Evolutionary conservation across 331 rosid species (phyloP).

Genomic region (Quercus tomentella): DNA sequence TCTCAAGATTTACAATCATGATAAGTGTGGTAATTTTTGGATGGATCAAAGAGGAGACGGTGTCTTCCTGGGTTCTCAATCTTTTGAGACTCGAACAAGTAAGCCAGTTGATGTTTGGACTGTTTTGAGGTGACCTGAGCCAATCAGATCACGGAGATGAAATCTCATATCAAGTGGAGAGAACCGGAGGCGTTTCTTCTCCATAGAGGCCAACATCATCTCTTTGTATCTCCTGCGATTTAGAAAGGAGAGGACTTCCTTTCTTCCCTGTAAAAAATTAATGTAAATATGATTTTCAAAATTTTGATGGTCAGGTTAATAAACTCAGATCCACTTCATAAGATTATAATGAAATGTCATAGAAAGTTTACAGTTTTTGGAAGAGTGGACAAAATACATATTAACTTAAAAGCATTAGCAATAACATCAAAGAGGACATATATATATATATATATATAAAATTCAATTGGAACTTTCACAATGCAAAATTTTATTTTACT

Average conservation of each 20-base stretch:
- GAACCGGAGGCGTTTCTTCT: slow-evolving; percentile 72
- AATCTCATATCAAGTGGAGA: slow-evolving; percentile 81
- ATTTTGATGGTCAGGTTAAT: not conserved
- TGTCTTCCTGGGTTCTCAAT: slow-evolving; percentile 38
- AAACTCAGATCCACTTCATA: not conserved
- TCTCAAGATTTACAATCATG: slow-evolving; percentile 9
- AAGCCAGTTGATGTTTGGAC: slow-evolving; percentile 67
- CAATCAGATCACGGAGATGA: slow-evolving; percentile 87
- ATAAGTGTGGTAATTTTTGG: slow-evolving; percentile 11
- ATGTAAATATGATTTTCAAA: not conserved
- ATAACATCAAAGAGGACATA: too few relatives aligned
- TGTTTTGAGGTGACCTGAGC: slow-evolving; percentile 71
- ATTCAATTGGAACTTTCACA: too few relatives aligned
- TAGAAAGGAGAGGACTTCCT: slow-evolving; percentile 75
- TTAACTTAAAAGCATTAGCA: too few relatives aligned
- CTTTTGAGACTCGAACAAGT: slow-evolving; percentile 65
- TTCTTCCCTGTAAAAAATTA: slow-evolving; percentile 68
- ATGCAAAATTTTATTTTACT: too few relatives aligned
- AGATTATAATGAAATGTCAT: too few relatives aligned
- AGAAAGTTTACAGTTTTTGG: too few relatives aligned
- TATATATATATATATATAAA: too few relatives aligned
- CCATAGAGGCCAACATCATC: slow-evolving; percentile 73
- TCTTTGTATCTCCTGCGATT: slow-evolving; percentile 69
- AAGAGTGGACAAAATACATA: too few relatives aligned
- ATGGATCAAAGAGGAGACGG: slow-evolving; percentile 9